Base-by-base conservation (phyloP, 2,329 filamentous ascomycete genomes). In the Aspergillus alliaceus region DNA sequence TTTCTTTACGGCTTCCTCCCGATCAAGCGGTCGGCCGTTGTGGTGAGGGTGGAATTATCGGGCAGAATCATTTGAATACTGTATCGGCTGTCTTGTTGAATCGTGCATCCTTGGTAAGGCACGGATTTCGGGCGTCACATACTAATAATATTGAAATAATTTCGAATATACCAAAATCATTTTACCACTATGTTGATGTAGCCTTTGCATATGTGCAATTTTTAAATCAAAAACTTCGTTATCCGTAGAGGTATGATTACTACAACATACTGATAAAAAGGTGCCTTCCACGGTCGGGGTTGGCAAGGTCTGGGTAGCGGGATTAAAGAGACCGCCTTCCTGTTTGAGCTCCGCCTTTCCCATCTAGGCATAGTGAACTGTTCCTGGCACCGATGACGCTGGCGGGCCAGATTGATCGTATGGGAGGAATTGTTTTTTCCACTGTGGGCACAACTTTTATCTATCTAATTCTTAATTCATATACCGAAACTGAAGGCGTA, bases 321-420 rank as follows among this genome's bases (percentile, higher is more conserved):
- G 5, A 22, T 9, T 7, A 0, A 14, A 22, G 20, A 40, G 37
- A 40, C 37, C 37, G 37, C 37, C 37, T 40, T 24, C 4, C 37
- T 15, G 7, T 3, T 12, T 40, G 2, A 12, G 11, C 20, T 22
- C 37, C 37, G 37, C 37, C 37, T 40, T n/a, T 40, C 37, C 8
- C 1, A 22, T 40, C 22, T 11, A 3, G 20, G 22, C 22, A 40
- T 40, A 24, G 37, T 40, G 2, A 3, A 7, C 20, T 7, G 37
- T 40, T 40, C 37, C n/a, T 20, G 25, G 25, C n/a, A 68, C 61
- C 59, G 62, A 67, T 66, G 68, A 68, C 67, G 67, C 59, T 67
- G 65, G n/a, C n/a, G 57, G 54, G 60, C 54, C 59, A 63, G 56
- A 58, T 62, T 57, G 56, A 56, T 49, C 40, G 15, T 47, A 50